A percentile compares a stretch with the other conserved stretches of the same genome.
Conservation (phyloP, 2,329 filamentous ascomycete species). For the Lasiodiplodia sp. region DNA sequence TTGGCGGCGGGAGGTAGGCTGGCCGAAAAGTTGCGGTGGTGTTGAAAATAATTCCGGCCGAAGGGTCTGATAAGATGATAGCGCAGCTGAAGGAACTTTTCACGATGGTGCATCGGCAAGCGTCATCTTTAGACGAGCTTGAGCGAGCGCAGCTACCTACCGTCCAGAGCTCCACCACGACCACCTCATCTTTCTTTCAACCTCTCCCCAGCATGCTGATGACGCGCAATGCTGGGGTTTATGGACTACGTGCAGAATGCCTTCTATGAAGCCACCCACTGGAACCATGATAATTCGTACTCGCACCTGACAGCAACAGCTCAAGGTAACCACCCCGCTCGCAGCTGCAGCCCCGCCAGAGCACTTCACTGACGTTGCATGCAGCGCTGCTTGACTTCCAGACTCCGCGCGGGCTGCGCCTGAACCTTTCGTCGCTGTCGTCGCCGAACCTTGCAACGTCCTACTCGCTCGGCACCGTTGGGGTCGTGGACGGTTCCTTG, state of each 20-base stretch:
- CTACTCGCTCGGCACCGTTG: slow-evolving; percentile 88
- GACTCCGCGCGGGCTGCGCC: slow-evolving; percentile 81
- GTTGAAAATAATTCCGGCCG: slow-evolving; percentile 30
- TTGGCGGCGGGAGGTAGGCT: not conserved
- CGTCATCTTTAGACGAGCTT: slow-evolving; percentile 27
- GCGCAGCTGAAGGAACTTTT: slow-evolving; percentile 25
- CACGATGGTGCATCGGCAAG: slow-evolving; percentile 25
- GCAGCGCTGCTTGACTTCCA: slow-evolving; percentile 85
- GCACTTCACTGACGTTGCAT: slow-evolving; percentile 12
- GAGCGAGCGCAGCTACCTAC: slow-evolving; percentile 1
- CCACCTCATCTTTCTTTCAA: slow-evolving; percentile 3
- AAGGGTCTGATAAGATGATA: slow-evolving; percentile 28
- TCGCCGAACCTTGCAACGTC: slow-evolving; percentile 93
- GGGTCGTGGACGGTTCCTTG: slow-evolving; percentile 93
- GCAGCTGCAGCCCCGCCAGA: slow-evolving; percentile 13
- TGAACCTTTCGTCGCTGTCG: slow-evolving; percentile 89
- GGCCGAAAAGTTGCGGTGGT: slow-evolving; percentile 13
- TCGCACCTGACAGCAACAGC: slow-evolving; percentile 83
- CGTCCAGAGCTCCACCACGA: slow-evolving; percentile 11
- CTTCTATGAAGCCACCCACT: slow-evolving; percentile 85
- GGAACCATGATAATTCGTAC: slow-evolving; percentile 93
- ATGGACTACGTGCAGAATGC: slow-evolving; percentile 96
- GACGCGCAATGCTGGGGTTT: slow-evolving; percentile 80
- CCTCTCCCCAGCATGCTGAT: slow-evolving; percentile 26
- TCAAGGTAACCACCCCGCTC: slow-evolving; percentile 65